Conservation (phyloP, 306 rosid genomes). For the Betula pendula region DNA sequence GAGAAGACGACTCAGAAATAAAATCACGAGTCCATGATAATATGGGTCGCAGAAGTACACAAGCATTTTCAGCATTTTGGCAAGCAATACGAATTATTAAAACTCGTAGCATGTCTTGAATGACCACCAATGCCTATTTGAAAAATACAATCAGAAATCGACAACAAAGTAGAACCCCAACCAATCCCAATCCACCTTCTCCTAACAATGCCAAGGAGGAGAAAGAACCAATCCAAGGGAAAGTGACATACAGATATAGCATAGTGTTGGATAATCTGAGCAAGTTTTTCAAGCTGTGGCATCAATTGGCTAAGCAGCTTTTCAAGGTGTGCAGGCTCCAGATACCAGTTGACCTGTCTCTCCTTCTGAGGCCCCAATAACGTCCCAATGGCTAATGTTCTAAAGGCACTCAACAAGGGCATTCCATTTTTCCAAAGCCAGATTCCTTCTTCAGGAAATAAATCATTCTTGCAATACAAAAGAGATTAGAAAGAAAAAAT, state of each 20-base stretch:
- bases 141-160: conserved; percentile 19
- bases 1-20: conserved; percentile 53
- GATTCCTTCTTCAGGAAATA: conserved; percentile 87
- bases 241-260: conserved; percentile 82
- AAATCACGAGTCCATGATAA: conserved; percentile 56
- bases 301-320: conserved; percentile 73
- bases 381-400: conserved; percentile 81
- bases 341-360: conserved; percentile 82
- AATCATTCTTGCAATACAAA: conserved; percentile 73
- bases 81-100: conserved; percentile 69
- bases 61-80: conserved; percentile 59
- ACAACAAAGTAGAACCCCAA: conserved; percentile 18
- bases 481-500: conserved; percentile 8
- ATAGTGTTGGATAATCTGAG: conserved; percentile 83
- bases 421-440: conserved; percentile 89
- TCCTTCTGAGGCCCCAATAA: conserved; percentile 81
- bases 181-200: conserved; percentile 14
- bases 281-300: conserved; percentile 76
- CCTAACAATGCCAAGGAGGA: background rate
- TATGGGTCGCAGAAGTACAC: conserved; percentile 63
- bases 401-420: conserved; percentile 86
- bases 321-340: conserved; percentile 69
- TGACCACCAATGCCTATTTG: conserved; percentile 71
- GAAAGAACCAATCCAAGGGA: conserved; percentile 22
- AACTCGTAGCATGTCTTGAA: conserved; percentile 91